Conservation (phyloP, 2,329 filamentous ascomycete species). For the Mollisiaceae sp. region DNA sequence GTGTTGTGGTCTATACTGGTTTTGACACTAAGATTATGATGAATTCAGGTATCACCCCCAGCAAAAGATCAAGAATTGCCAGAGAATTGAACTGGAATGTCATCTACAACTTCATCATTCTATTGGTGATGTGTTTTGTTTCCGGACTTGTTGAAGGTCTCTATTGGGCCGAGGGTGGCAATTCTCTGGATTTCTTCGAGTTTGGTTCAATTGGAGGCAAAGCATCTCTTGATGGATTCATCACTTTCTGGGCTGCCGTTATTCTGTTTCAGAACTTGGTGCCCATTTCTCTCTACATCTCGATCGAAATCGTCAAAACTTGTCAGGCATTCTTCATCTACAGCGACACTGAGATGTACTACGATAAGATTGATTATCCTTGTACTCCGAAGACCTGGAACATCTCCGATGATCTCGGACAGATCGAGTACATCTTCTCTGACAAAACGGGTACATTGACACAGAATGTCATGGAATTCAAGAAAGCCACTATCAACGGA, state of each 20-base stretch:
- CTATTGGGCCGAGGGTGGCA: constrained; percentile 76
- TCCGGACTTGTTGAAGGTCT: constrained; percentile 84
- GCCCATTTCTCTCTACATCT: constrained; percentile 97
- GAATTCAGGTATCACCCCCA: constrained; percentile 94
- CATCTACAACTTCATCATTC: constrained; percentile 91
- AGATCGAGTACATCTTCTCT: constrained; percentile 99
- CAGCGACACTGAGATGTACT: constrained; percentile 96
- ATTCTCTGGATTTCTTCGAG: constrained; percentile 82
- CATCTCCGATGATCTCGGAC: constrained; percentile 95
- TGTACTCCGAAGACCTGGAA: constrained; percentile 99
- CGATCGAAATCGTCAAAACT: constrained; percentile 92
- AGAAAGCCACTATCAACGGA: constrained; percentile 97
- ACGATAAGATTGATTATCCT: constrained; percentile 89
- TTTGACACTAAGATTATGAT: constrained; percentile 99
- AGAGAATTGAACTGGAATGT: constrained; percentile 97
- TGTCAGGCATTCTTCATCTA: constrained; percentile 97
- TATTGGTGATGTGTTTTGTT: constrained; percentile 88
- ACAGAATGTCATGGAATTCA: constrained; percentile 98
- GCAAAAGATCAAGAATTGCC: constrained; percentile 88
- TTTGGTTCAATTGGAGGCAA: constrained; percentile 80
- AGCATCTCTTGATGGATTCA: constrained; percentile 82
- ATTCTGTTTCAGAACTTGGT: constrained; percentile 99
- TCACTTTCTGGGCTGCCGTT: constrained; percentile 94
- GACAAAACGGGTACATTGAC: constrained; percentile 92
- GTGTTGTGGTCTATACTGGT: constrained; percentile 91